Percentiles rank a stretch among this genome's conserved stretches.
phyloP scores from a whole-genome alignment of 1,139 yeast genomes.

The Hyphopichia buzzinii region DNA sequence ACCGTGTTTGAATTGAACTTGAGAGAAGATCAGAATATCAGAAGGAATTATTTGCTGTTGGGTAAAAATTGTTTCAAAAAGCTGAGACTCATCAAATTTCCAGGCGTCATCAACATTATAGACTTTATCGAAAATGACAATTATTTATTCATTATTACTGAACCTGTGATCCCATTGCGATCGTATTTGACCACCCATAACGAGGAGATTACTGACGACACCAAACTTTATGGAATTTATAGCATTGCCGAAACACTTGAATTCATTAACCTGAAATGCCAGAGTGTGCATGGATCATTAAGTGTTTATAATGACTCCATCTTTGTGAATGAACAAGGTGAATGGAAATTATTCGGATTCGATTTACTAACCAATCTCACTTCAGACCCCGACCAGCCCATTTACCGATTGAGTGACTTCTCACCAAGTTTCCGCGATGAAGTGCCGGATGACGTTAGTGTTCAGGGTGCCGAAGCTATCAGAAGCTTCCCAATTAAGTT shows the following conservation, averaged over 20 bases:
- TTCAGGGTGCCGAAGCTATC: slow-evolving; percentile 44
- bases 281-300: slow-evolving; percentile 65
- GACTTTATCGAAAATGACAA: slow-evolving; percentile 71
- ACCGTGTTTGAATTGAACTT: slow-evolving; percentile 66
- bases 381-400: slow-evolving; percentile 50
- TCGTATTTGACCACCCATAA: slow-evolving; percentile 24
- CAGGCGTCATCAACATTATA: slow-evolving; percentile 68
- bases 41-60: slow-evolving; percentile 32
- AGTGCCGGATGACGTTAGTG: slow-evolving; percentile 43
- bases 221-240: slow-evolving; percentile 58
- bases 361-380: slow-evolving; percentile 61
- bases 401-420: slow-evolving; percentile 27
- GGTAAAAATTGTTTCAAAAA: slow-evolving; percentile 67
- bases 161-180: slow-evolving; percentile 64
- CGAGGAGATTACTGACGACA: slow-evolving; percentile 28
- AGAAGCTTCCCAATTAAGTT: slow-evolving; percentile 41
- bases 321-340: slow-evolving; percentile 65
- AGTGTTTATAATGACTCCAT: slow-evolving; percentile 47
- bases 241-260: slow-evolving; percentile 55
- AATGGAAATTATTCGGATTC: slow-evolving; percentile 84
- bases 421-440: slow-evolving; percentile 26
- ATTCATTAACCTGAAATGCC: slow-evolving; percentile 62
- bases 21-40: slow-evolving; percentile 35
- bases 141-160: slow-evolving; percentile 70
- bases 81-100: slow-evolving; percentile 68